phyloP scores from a whole-genome alignment of 2,329 filamentous ascomycete species.

The Aspergillus transmontanensis region DNA sequence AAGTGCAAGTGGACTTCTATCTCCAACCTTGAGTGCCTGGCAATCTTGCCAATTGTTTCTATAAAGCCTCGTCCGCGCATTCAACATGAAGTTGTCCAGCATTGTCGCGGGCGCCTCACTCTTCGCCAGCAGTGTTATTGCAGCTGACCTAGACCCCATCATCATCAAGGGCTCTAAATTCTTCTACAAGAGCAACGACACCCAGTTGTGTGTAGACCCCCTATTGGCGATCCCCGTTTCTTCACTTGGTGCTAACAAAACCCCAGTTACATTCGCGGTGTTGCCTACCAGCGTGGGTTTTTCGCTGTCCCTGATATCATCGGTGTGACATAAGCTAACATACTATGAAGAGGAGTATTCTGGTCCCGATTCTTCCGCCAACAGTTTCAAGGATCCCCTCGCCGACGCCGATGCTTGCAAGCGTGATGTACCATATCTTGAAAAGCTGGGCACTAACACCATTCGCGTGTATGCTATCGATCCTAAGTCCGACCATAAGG shows the following conservation, averaged over 20 bases:
- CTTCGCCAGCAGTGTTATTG: slow-evolving; percentile 48
- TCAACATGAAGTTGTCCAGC: slow-evolving; percentile 56
- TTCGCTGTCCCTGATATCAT: neutral
- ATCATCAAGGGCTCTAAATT: slow-evolving; percentile 77
- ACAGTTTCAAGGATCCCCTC: slow-evolving; percentile 77
- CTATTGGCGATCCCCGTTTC: too few species aligned
- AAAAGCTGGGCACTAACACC: slow-evolving; percentile 78
- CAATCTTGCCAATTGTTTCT: neutral
- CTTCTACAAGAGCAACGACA: slow-evolving; percentile 79
- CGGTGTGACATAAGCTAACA: neutral
- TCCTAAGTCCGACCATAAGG: slow-evolving; percentile 71
- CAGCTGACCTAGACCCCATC: slow-evolving; percentile 59
- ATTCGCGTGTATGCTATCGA: slow-evolving; percentile 94
- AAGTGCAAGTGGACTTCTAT: neutral
- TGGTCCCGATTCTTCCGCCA: slow-evolving; percentile 53
- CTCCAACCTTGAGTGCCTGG: neutral
- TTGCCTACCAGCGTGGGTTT: slow-evolving; percentile 77
- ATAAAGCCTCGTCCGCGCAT: neutral
- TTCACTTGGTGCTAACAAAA: neutral
- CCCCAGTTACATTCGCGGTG: slow-evolving; percentile 75
- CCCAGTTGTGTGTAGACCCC: slow-evolving; percentile 60
- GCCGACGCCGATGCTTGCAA: slow-evolving; percentile 69
- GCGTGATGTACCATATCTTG: slow-evolving; percentile 79
- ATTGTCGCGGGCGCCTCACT: slow-evolving; percentile 52
- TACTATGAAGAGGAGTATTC: slow-evolving; percentile 59